Conservation (phyloP, 1,284 basidiomycete genomes). For the Cutaneotrichosporon mucoides region DNA sequence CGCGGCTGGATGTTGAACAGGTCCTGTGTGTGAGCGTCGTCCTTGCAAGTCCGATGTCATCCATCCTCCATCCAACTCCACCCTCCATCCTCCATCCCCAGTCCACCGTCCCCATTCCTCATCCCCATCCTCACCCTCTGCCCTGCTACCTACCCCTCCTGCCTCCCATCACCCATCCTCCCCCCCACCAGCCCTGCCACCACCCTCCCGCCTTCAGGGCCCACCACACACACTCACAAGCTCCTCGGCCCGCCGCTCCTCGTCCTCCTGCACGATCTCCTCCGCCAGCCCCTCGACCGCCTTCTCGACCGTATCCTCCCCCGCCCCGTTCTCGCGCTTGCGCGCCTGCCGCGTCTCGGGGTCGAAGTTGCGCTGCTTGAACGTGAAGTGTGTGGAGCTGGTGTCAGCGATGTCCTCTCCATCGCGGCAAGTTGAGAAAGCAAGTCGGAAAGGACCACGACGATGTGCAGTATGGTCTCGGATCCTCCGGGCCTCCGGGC, state of each 20-base stretch:
- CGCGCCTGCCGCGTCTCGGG: constrained; percentile 71
- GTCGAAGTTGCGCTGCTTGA: constrained; percentile 80
- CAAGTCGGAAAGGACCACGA: too few species aligned
- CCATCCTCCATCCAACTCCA: background rate
- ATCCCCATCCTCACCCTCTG: background rate
- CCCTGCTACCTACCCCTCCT: background rate
- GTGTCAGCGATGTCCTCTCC: background rate
- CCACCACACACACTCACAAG: constrained; percentile 57
- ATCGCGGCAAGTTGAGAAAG: too few species aligned
- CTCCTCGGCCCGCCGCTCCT: constrained; percentile 75
- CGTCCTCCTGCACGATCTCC: constrained; percentile 77
- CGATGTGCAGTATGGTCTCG: background rate
- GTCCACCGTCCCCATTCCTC: too few species aligned
- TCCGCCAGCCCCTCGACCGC: constrained; percentile 79
- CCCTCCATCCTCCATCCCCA: background rate
- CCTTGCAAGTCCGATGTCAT: background rate
- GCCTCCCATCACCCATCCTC: background rate
- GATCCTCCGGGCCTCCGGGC: too few species aligned
- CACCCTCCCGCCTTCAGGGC: too few species aligned
- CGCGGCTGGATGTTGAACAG: constrained; percentile 96
- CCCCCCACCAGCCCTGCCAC: background rate
- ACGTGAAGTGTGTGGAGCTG: constrained; percentile 53
- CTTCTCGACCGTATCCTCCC: constrained; percentile 78
- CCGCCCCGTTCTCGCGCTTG: constrained; percentile 61
- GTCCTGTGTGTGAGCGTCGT: constrained; percentile 57